Conservation (phyloP, 2,329 filamentous ascomycete species). For the Phialophora verrucosa region DNA sequence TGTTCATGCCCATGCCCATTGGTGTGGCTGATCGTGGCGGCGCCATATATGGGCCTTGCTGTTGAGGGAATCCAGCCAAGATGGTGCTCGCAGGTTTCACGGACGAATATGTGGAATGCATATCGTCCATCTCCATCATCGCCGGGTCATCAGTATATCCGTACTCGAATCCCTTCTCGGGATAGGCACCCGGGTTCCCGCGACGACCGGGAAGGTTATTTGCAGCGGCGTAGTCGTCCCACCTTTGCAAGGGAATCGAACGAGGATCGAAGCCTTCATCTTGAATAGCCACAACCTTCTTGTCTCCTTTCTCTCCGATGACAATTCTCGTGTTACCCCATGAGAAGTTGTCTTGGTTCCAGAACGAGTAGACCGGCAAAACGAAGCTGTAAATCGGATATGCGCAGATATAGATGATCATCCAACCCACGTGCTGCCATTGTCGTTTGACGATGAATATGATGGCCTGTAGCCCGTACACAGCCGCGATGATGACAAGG, state of each 20-base stretch:
- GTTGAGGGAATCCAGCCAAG: slow-evolving; percentile 79
- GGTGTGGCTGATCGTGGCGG: slow-evolving; percentile 81
- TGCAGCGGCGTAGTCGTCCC: slow-evolving; percentile 89
- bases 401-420: slow-evolving; percentile 97
- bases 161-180: slow-evolving; percentile 64
- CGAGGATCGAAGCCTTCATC: slow-evolving; percentile 89
- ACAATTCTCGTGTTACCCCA: slow-evolving; percentile 99
- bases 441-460: slow-evolving; percentile 97
- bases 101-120: slow-evolving; percentile 94
- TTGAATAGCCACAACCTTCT: slow-evolving; percentile 83
- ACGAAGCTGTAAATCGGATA: slow-evolving; percentile 93
- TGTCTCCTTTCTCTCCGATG: slow-evolving; percentile 88
- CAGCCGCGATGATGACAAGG: slow-evolving; percentile 83
- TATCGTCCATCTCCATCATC: slow-evolving; percentile 86
- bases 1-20: slow-evolving; percentile 56
- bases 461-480: slow-evolving; percentile 93
- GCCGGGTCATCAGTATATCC: slow-evolving; percentile 76
- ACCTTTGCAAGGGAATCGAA: slow-evolving; percentile 90
- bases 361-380: slow-evolving; percentile 96
- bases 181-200: slow-evolving; percentile 59
- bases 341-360: slow-evolving; percentile 98
- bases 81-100: slow-evolving; percentile 85
- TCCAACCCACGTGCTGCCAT: slow-evolving; percentile 99
- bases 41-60: slow-evolving; percentile 68
- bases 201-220: slow-evolving; percentile 93